These are phyloP conservation scores for Allomyces javanicus DNA, from an alignment of 192 early-diverging fungal species.

Conservation along the genomic window DNA sequence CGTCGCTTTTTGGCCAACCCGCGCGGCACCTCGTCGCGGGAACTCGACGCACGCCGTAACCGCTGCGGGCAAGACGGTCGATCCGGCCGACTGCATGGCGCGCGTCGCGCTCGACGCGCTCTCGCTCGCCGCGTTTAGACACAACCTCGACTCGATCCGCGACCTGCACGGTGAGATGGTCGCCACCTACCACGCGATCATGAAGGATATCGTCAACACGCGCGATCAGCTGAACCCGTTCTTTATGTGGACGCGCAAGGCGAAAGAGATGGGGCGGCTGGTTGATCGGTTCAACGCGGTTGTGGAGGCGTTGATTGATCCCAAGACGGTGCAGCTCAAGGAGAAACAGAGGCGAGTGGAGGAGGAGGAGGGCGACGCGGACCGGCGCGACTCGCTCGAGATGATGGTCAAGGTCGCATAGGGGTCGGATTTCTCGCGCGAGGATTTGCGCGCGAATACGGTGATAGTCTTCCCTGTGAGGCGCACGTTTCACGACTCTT, in stretches of 20 bases:
- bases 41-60: neutral
- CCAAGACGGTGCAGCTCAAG: neutral
- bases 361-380: neutral
- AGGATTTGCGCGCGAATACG: neutral
- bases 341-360: neutral
- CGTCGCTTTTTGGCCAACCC: neutral
- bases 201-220: neutral
- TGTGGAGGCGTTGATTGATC: neutral
- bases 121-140: neutral
- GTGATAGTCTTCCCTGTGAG: neutral
- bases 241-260: neutral
- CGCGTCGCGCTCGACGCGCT: neutral
- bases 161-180: neutral
- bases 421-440: neutral
- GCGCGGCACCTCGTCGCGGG: neutral
- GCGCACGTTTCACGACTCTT: neutral
- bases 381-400: neutral
- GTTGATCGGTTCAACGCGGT: neutral
- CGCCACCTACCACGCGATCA: neutral
- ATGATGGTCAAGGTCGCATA: neutral
- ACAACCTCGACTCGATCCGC: neutral
- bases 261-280: neutral
- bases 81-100: neutral
- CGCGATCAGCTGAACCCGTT: neutral
- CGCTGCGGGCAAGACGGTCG: neutral